Base-by-base conservation (phyloP, 768 basidiomycete genomes). In the Wakefieldia striispora region DNA sequence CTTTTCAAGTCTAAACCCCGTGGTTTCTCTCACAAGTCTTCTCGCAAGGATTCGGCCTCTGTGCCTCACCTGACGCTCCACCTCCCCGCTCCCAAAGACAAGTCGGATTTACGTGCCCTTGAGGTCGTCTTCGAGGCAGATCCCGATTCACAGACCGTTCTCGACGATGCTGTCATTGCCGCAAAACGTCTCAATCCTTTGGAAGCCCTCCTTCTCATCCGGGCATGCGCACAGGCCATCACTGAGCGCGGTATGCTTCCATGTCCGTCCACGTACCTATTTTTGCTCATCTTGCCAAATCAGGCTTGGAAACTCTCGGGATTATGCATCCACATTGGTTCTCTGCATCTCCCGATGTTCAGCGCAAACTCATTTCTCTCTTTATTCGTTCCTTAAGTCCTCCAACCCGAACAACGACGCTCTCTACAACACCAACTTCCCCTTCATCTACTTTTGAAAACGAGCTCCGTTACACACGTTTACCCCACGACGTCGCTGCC, bases 241-340 rank as follows among this genome's bases (percentile, higher is more conserved):
- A 69, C 75, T 34, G 73, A 81, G 39, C 76, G 79, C 58, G 89
- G 88, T 82, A 70, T 26, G 80, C 65, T 35, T 39, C 24, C 14
- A 9, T 24, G 6, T 54, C 37, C 41, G 20, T 60, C 43, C 47
- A 16, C 21, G 29, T 23, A 17, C 19, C 38, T 17, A 58, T 26
- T 53, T 27, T 26, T 1, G 26, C 56, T 53, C 48, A 53, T 12
- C 31, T 9, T 4, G 0, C 40, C 40, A 45, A 40, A 40, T 51
- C 51, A 91, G 88, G 88, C n/a, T 73, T 90, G 43, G 87, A 90
- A 63, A 83, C 84, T 4, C 82, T 88, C 40, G 90, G 89, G 17
- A 75, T 91, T 40, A 91, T 91, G 86, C 86, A 86, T 58, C 87
- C 90, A 6, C 85, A 91, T 63, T 91, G 86, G 88, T 75, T 86